Evolutionary conservation across 2,329 filamentous ascomycete genomes (phyloP), one percentile per base, ranked within the genome.

Genomic region (Aspergillus piperis): DNA sequence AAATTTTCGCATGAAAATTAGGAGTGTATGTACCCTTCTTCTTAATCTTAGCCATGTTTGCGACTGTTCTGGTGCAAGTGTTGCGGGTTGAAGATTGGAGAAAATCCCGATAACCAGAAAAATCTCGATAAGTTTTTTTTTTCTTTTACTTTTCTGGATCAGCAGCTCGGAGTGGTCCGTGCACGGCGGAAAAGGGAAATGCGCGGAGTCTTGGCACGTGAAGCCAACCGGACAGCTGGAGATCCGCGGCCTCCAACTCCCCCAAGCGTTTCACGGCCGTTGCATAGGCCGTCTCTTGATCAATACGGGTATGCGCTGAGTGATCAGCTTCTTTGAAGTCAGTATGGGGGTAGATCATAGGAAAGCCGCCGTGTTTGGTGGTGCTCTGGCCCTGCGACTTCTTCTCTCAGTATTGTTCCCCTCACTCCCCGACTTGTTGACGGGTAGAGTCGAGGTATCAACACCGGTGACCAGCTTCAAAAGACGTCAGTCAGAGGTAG

Each of bases 401-500:
- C 79, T 91, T 58, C 85, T 98, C 56, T 93, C 92, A 74, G 82
- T 88, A 61, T 82, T 88, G 60, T 96, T 97, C 73, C 93, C 95
- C 64, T 86, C 86, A 39, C 83, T 99, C 42, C 91, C 94, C 55
- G 88, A 92, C 74, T 83, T 96, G 64, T 83, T 99, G 64, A 95
- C 92, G 19, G 90, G 90, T 65, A 90, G 95, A 73, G 95, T 97
- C 70, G 95, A 99, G 82, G 90, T 99, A 71, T 97, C 95, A 48
- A 99, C 95, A 21, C 94, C 95, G 41, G 90, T 98, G 50, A 97
- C 92, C 69, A 96, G 94, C 84, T 99, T 97, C 85, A 98, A 98
- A 82, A 87, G 95, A 86, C 82, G 93, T 96, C 83, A 77, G 89
- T 78, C 13, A 5, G 32, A n/a, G 15, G 11, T 55, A 17, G 8